These are phyloP conservation scores for Plasmopara viticola DNA, from an alignment of 352 stramenopile species.

Conservation along the genomic window DNA sequence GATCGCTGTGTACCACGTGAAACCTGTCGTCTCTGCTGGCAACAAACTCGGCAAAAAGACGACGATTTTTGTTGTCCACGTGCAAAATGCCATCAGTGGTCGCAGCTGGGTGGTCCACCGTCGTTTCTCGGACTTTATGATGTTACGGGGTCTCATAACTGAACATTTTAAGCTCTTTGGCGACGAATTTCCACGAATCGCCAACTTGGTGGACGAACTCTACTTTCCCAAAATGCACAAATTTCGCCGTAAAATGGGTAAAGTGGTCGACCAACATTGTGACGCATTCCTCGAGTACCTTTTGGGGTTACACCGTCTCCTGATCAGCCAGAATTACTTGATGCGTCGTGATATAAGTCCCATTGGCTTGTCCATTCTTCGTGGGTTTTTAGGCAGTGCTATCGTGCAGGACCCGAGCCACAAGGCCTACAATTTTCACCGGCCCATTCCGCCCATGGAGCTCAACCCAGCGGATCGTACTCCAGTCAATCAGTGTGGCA, in stretches of 20 bases:
- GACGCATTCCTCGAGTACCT: constrained; percentile 64
- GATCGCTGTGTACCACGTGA: constrained; percentile 56
- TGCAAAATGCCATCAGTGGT: constrained; percentile 68
- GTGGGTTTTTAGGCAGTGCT: constrained; percentile 56
- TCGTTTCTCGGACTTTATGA: constrained; percentile 57
- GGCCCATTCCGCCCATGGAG: constrained; percentile 40
- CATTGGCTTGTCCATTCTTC: constrained; percentile 57
- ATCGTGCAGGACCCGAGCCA: constrained; percentile 50
- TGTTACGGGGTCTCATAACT: constrained; percentile 42
- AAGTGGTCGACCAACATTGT: constrained; percentile 54
- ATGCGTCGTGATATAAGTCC: constrained; percentile 47
- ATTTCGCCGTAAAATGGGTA: constrained; percentile 44
- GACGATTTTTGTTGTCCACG: constrained; percentile 54
- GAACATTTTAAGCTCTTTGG: constrained; percentile 52
- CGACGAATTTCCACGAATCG: constrained; percentile 45
- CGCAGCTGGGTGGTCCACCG: constrained; percentile 69
- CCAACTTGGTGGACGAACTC: constrained; percentile 35
- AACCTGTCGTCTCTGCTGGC: constrained; percentile 30
- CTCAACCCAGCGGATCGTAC: constrained; percentile 37
- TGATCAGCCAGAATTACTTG: constrained; percentile 59
- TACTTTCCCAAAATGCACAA: constrained; percentile 72
- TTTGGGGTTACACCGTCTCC: constrained; percentile 48
- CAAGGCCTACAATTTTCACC: constrained; percentile 52
- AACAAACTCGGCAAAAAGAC: constrained; percentile 32
- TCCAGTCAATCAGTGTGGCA: constrained; percentile 57